A percentile compares a stretch with the other conserved stretches of the same genome.
Evolutionary conservation across 2,329 filamentous ascomycete species (phyloP).

Genomic region (Sphaerulina vaccinii): DNA sequence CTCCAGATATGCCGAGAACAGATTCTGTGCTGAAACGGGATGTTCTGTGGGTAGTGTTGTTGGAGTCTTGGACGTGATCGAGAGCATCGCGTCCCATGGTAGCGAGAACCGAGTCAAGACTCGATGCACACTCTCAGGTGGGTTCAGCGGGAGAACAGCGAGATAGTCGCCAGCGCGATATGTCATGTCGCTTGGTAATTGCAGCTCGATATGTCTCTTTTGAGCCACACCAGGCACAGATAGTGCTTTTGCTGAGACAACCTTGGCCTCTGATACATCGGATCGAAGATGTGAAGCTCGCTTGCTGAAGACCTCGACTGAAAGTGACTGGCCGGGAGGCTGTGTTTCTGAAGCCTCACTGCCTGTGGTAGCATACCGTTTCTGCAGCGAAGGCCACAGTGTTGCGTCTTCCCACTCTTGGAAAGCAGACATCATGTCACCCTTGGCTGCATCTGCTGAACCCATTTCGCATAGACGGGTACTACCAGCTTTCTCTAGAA

Average conservation of each 20-base stretch:
- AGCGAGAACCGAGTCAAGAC: conserved; percentile 65
- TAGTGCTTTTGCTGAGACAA: conserved; percentile 55
- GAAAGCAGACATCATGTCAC: conserved; percentile 68
- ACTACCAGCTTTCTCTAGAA: conserved; percentile 53
- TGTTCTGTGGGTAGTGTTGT: conserved; percentile 64
- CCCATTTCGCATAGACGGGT: conserved; percentile 52
- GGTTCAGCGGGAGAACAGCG: conserved; percentile 63
- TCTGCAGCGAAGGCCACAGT: conserved; percentile 53
- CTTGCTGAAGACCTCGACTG: conserved; percentile 54
- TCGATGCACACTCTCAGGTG: conserved; percentile 58
- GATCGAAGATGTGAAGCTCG: conserved; percentile 61
- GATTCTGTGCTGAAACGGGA: conserved; percentile 60
- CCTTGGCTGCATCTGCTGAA: conserved; percentile 58
- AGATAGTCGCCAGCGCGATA: conserved; percentile 77
- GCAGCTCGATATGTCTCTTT: conserved; percentile 57
- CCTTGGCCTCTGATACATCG: conserved; percentile 61
- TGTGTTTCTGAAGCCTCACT: conserved; percentile 14
- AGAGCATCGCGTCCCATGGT: conserved; percentile 61
- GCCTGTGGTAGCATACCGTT: conserved; percentile 35
- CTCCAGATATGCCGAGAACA: conserved; percentile 71
- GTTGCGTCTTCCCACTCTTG: conserved; percentile 65
- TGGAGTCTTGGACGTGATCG: conserved; percentile 53
- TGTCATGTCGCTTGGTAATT: conserved; percentile 49
- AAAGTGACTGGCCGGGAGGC: conserved; percentile 40
- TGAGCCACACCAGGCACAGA: conserved; percentile 51